Percentiles rank a stretch among this genome's conserved stretches.
phyloP scores from a whole-genome alignment of 306 rosid species.

The Casuarina cunninghamiana region DNA sequence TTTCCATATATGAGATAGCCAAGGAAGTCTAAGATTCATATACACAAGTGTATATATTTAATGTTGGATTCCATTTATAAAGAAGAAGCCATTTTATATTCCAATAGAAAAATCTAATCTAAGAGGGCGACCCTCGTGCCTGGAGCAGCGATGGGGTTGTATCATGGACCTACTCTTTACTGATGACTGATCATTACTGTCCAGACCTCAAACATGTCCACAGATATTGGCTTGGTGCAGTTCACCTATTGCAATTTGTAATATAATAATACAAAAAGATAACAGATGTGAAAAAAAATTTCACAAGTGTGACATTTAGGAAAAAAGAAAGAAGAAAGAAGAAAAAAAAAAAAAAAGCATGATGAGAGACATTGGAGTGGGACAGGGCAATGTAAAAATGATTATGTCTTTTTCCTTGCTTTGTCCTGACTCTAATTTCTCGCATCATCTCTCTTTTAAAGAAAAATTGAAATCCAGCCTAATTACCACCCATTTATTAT shows the following conservation, averaged over 20 bases:
- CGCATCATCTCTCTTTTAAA: conserved; percentile 29
- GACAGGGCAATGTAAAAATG: conserved; percentile 53
- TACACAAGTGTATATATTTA: not conserved
- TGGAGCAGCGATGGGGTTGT: conserved; percentile 5
- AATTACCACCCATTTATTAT: conserved; percentile 31
- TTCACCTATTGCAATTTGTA: conserved; percentile 39
- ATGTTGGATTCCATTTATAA: not conserved
- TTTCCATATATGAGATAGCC: not conserved
- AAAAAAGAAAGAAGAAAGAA: not conserved
- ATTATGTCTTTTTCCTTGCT: conserved; percentile 51
- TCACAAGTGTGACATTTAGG: not conserved
- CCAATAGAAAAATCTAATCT: not conserved
- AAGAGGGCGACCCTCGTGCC: not conserved
- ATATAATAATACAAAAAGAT: conserved; percentile 5
- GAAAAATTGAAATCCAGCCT: conserved; percentile 13
- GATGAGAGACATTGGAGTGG: conserved; percentile 51
- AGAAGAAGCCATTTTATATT: too few relatives aligned
- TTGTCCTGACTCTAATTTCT: conserved; percentile 56
- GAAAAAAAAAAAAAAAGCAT: conserved; percentile 14
- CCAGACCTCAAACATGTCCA: conserved; percentile 40
- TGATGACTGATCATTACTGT: conserved; percentile 29
- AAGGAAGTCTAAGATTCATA: too few relatives aligned
- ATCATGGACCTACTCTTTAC: not conserved
- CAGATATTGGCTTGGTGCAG: conserved; percentile 41
- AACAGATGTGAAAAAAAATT: not conserved